Evolutionary conservation across 106 monocot genomes (phyloP), one percentile per base, ranked within the genome.

Genomic region (Xerophyta viscosa): DNA sequence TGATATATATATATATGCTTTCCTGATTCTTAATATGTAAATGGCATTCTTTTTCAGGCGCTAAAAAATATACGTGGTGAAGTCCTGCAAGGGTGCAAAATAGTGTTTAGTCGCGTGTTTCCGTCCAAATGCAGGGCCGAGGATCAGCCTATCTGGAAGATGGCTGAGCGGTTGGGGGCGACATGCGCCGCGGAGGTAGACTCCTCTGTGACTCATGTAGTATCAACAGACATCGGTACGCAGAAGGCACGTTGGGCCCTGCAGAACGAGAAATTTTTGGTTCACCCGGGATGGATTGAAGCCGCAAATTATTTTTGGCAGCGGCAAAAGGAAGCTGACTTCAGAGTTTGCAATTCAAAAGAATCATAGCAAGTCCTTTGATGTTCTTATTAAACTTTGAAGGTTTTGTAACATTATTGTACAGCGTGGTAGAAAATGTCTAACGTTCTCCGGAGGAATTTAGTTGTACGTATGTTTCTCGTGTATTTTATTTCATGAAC

Each of bases 221-320:
- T 98, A 28, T 57, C 98, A 6, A 57, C 18, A 27, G 67, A 76
- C 37, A 20, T 27, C 2, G 72, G 66, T 37, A 98, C 89, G 6
- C 46, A 71, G 37, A 83, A 86, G 57, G 70, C 90, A 9, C 53
- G 63, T 3, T 98, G 89, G 98, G 98, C 89, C 1, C 20, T 69
- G 43, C 41, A 70, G 24, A 82, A 86, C 29, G 64, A 71, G 20
- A 98, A 86, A 60, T 90, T 86, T 33, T 48, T 98, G 68, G 89
- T 98, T 7, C 70, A 62, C 51, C 85, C 82, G n/a, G 48, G 65
- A 7, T 98, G 98, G 98, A 66, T 90, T 18, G 89, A 98, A 48
- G 89, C 71, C 0, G 74, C 98, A 13, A 73, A 71, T 47, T 90
- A 52, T 48, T 43, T 79, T 44, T 98, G 98, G 98, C 45, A 49